Base-by-base conservation (phyloP, 2,329 filamentous ascomycete genomes). In the Aspergillus bombycis region DNA sequence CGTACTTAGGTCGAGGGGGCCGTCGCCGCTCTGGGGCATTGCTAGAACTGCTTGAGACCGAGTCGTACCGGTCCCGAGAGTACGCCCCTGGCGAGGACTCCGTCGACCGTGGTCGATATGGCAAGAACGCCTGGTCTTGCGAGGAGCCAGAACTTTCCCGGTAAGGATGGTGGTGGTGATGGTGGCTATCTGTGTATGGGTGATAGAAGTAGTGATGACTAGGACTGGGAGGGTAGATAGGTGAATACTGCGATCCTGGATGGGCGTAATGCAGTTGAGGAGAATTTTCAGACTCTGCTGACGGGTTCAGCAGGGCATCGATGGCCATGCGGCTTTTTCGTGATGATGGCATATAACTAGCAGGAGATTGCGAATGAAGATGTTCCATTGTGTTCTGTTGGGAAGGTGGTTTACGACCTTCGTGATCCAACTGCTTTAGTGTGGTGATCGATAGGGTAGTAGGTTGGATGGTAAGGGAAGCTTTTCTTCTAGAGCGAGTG, bases 1-100 rank as follows among this genome's bases (percentile, higher is more conserved):
- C 77, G 70, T 83, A 83, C 70, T 80, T 81, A 30, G 79, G 80
- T 6, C 80, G 75, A n/a, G 79, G 78, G 7, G 77, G 72, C 4
- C 80, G 77, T 10, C 79, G 78, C 19, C 76, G 75, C 58, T 79
- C 78, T 8, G 70, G 65, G 11, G 72, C 68, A 59, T 72, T 72
- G 43, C 75, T 77, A 23, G 78, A 78, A 59, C 71, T 75, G 68
- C 77, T 80, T 14, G 78, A 79, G 55, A 79, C 78, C 30, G 78
- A 79, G 60, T 76, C 74, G 67, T 76, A 79, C 46, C 78, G 76
- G 60, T 80, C 77, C 55, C 77, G 75, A 23, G 72, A 67, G 68
- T 79, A 79, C 2, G 73, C 72, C 36, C 72, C 73, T 55, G 78
- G 77, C 7, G 74, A 77, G 10, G 76, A 78, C 28, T 72, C 72